Base-by-base conservation (phyloP, 2,329 filamentous ascomycete genomes). In the Kalaharituber pfeilii region DNA sequence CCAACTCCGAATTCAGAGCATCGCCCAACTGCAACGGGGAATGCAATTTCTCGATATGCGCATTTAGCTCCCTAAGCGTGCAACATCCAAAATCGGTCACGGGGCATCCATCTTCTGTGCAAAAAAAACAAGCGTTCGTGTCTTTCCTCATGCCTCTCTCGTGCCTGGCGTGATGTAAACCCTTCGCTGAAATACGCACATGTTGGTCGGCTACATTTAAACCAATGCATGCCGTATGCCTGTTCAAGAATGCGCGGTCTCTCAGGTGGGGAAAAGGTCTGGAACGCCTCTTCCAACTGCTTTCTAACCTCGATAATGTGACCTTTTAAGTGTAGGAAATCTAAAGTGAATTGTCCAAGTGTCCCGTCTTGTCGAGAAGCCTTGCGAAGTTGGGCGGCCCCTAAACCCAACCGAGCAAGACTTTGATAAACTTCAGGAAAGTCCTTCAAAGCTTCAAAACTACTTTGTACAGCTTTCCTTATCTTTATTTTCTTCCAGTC, bases 101-200 rank as follows among this genome's bases (percentile, higher is more conserved):
- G 2, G 62, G 57, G 52, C 71, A 73, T 1, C 69, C 62, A 2
- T 54, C 28, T 0, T 69, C 56, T 0, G 63, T 62, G 50, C 71
- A 73, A 9, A 62, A 64, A 53, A n/a, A 65, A 72, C 0, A 70
- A 69, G 2, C 70, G 64, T 20, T 69, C 66, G 54, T 74, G 72
- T 3, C 67, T 63, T 45, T 64, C 62, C 8, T 66, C 53, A 55
- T 74, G 72, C 3, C 57, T 53, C 1, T 72, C 67, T 6, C 66
- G 64, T 0, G 57, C 59, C 8, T 62, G 58, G 1, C 58, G 44
- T 7, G 61, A 63, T 5, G 62, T 60, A 60, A 71, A 73, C 0
- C 72, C 72, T 39, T 70, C 63, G 45, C 70, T 65, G 59, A 73
- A 74, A 62, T 66, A 71, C 8, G 62, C 63, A 60, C 72, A 73